Conservation (phyloP, 371 early-diverging fungal genomes). For the Modicella reniformis region DNA sequence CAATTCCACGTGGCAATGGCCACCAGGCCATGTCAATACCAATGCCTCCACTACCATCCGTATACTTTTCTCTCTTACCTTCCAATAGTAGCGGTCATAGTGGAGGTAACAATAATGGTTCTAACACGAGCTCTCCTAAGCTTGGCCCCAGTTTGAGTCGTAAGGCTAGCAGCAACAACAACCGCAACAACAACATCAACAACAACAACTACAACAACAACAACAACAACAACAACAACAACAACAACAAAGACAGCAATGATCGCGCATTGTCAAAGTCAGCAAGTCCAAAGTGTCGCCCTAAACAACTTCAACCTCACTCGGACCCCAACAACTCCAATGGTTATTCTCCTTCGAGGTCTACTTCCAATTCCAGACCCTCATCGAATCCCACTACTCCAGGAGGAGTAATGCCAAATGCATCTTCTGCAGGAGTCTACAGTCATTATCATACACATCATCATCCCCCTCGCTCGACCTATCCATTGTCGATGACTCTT, state of each 20-base stretch:
- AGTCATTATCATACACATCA: conserved; percentile 44
- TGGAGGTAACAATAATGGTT: background rate
- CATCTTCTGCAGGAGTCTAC: conserved; percentile 15
- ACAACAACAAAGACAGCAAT: conserved; percentile 1
- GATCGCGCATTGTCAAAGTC: conserved; percentile 18
- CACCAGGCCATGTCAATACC: conserved; percentile 51
- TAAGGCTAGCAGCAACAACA: background rate
- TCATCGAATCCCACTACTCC: conserved; percentile 25
- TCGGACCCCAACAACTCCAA: conserved; percentile 33
- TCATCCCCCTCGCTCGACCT: conserved; percentile 22
- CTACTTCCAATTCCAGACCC: conserved; percentile 16
- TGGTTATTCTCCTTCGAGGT: background rate
- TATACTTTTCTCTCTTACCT: conserved; percentile 41
- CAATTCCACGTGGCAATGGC: conserved; percentile 47
- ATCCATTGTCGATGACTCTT: conserved; percentile 32
- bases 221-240: too few relatives aligned
- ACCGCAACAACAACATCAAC: conserved; percentile 3
- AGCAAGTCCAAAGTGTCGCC: conserved; percentile 4
- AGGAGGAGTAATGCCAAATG: conserved; percentile 3
- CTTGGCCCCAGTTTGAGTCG: background rate
- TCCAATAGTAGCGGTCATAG: background rate
- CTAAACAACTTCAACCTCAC: conserved; percentile 11
- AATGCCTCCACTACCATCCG: conserved; percentile 36
- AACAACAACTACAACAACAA: too few relatives aligned
- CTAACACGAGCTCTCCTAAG: background rate